Conservation (phyloP, 495 filamentous ascomycete species). For the Achaetomiella virescens region DNA sequence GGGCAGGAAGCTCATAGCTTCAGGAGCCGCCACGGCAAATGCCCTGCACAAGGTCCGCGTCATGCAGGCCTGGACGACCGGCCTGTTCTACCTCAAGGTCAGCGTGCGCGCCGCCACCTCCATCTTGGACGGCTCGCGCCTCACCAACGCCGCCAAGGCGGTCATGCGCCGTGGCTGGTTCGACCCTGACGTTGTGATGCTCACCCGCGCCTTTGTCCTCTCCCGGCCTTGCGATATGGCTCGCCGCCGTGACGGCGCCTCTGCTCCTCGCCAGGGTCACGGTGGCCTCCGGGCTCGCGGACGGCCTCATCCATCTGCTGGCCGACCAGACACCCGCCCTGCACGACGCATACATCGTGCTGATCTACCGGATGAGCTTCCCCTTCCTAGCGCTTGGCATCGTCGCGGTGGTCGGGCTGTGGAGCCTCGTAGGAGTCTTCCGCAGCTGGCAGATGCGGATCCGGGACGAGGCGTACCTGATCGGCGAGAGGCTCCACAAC, state of each 20-base stretch:
- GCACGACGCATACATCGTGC: slow-evolving; percentile 41
- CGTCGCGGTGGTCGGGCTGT: slow-evolving; percentile 25
- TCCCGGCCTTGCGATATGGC: slow-evolving; percentile 57
- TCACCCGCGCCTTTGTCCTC: slow-evolving; percentile 77
- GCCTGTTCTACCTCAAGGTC: slow-evolving; percentile 86
- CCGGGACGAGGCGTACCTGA: slow-evolving; percentile 90
- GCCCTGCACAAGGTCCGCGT: slow-evolving; percentile 74
- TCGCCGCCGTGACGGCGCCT: slow-evolving; percentile 55
- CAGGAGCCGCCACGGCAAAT: slow-evolving; percentile 7
- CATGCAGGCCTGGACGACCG: slow-evolving; percentile 90
- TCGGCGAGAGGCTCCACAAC: slow-evolving; percentile 90
- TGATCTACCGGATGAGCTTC: slow-evolving; percentile 69
- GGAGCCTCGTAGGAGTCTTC: slow-evolving; percentile 56
- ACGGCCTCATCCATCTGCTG: slow-evolving; percentile 4
- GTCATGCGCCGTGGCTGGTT: slow-evolving; percentile 76
- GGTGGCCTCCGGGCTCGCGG: slow-evolving; percentile 28
- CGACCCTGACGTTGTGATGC: slow-evolving; percentile 67
- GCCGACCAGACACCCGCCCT: slow-evolving; percentile 31
- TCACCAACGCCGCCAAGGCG: slow-evolving; percentile 64
- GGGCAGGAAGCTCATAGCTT: too few species aligned
- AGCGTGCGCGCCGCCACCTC: slow-evolving; percentile 63
- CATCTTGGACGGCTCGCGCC: slow-evolving; percentile 55
- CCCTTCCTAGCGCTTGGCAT: slow-evolving; percentile 50
- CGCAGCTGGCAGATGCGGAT: slow-evolving; percentile 76
- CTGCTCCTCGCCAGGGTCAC: slow-evolving; percentile 28